phyloP scores from a whole-genome alignment of 108 stramenopile genomes.

The Parmales sp. region DNA sequence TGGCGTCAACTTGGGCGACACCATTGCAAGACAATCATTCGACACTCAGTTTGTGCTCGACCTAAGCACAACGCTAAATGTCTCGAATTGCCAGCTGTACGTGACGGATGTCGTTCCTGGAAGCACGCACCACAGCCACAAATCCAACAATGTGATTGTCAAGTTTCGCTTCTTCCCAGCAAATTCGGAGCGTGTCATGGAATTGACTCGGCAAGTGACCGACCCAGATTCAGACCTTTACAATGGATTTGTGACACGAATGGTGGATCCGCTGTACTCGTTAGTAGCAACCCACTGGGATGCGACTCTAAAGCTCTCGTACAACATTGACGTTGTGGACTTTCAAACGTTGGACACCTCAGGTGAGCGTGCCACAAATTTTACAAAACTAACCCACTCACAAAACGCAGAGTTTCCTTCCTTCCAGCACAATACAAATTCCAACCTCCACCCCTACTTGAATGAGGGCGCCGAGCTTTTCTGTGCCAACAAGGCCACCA shows the following conservation, averaged over 20 bases:
- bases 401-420: too few species aligned
- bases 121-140: constrained; percentile 42
- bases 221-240: constrained; percentile 33
- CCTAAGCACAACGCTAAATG: constrained; percentile 35
- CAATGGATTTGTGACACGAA: constrained; percentile 40
- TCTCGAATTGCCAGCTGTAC: constrained; percentile 44
- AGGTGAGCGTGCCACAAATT: too few species aligned
- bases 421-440: neutral
- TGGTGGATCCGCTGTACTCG: constrained; percentile 39
- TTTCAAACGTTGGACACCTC: too few species aligned
- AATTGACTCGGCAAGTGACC: constrained; percentile 49
- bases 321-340: constrained; percentile 41
- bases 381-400: too few species aligned
- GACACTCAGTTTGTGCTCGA: constrained; percentile 63
- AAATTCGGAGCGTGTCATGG: constrained; percentile 22
- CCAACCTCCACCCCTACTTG: constrained; percentile 31
- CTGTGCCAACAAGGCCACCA: constrained; percentile 29
- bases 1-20: constrained; percentile 42
- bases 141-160: constrained; percentile 28
- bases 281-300: constrained; percentile 50
- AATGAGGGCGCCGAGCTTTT: constrained; percentile 46
- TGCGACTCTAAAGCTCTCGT: constrained; percentile 42
- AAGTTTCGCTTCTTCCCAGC: constrained; percentile 44
- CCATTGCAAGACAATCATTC: constrained; percentile 47
- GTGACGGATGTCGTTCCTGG: constrained; percentile 39